These are phyloP conservation scores for Pseudonitzschia pungens DNA, from an alignment of 108 stramenopile genomes.

Conservation along the genomic window DNA sequence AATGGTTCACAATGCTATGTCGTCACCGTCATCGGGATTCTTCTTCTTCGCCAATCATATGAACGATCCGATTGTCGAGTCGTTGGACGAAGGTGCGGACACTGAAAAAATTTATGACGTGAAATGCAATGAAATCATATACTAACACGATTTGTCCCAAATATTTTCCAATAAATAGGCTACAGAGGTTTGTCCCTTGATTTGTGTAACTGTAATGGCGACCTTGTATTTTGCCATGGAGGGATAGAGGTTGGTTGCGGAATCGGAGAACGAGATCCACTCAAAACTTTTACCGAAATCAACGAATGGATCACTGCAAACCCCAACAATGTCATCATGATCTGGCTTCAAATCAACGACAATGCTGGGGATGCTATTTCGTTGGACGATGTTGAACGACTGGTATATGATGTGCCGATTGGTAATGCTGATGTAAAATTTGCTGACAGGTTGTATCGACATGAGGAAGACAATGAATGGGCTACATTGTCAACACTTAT, in stretches of 20 bases:
- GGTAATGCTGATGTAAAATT: conserved; percentile 5
- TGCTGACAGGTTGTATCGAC: conserved; percentile 19
- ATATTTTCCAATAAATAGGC: conserved; percentile 19
- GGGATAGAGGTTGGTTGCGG: conserved; percentile 32
- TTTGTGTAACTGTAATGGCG: conserved; percentile 60
- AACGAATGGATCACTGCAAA: conserved; percentile 45
- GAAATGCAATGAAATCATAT: background rate
- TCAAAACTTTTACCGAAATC: conserved; percentile 47
- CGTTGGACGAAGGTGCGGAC: conserved; percentile 22
- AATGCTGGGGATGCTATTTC: conserved; percentile 24
- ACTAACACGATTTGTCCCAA: background rate
- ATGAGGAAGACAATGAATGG: conserved; percentile 39
- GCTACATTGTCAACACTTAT: conserved; percentile 60
- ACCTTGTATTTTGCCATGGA: conserved; percentile 54
- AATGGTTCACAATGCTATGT: conserved; percentile 64
- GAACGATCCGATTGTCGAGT: conserved; percentile 30
- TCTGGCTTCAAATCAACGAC: conserved; percentile 58
- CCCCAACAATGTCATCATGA: conserved; percentile 53
- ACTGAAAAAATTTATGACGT: background rate
- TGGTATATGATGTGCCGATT: conserved; percentile 11
- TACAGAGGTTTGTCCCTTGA: conserved; percentile 64
- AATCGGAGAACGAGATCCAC: conserved; percentile 50
- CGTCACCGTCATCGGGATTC: conserved; percentile 41
- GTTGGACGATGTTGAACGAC: conserved; percentile 22
- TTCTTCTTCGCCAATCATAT: conserved; percentile 49